A percentile compares a stretch with the other conserved stretches of the same genome.
Conservation (phyloP, 1,284 basidiomycete genomes). For the Irpex sp. region DNA sequence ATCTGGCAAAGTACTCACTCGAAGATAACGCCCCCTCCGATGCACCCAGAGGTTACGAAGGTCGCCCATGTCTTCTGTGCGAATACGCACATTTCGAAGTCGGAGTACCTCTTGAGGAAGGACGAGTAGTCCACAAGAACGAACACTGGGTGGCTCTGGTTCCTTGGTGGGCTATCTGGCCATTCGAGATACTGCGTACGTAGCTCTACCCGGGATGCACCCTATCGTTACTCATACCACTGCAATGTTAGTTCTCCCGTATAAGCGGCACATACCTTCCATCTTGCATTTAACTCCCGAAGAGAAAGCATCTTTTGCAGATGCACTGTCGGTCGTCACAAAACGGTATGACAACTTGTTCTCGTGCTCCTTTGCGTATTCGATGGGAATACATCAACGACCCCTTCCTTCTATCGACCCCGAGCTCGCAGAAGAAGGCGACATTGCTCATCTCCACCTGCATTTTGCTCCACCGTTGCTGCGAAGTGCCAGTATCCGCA, state of each 20-base stretch:
- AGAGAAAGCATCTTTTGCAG: slow-evolving; percentile 66
- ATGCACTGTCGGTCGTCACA: slow-evolving; percentile 63
- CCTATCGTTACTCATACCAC: background rate
- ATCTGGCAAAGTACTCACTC: slow-evolving; percentile 54
- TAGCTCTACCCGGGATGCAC: background rate
- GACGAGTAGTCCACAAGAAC: slow-evolving; percentile 73
- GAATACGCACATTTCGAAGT: slow-evolving; percentile 82
- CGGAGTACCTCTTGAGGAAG: slow-evolving; percentile 35
- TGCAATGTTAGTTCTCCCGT: slow-evolving; percentile 62
- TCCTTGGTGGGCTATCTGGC: slow-evolving; percentile 97
- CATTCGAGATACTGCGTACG: slow-evolving; percentile 82
- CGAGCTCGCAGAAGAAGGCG: slow-evolving; percentile 38
- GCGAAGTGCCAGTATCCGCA: slow-evolving; percentile 79
- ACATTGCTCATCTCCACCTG: slow-evolving; percentile 81
- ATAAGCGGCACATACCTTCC: slow-evolving; percentile 73
- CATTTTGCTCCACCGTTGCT: slow-evolving; percentile 90
- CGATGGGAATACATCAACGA: slow-evolving; percentile 92
- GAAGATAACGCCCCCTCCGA: slow-evolving; percentile 32
- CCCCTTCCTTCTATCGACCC: slow-evolving; percentile 45
- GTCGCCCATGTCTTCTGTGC: slow-evolving; percentile 75
- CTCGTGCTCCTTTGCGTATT: slow-evolving; percentile 88
- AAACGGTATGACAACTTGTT: slow-evolving; percentile 86
- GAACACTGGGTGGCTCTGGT: slow-evolving; percentile 85
- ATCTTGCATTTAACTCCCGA: slow-evolving; percentile 55
- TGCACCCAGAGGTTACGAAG: slow-evolving; percentile 57